Percentiles rank a stretch among this genome's conserved stretches.
Evolutionary conservation across 768 basidiomycete genomes (phyloP).

Genomic region (Glaciozyma antarctica): DNA sequence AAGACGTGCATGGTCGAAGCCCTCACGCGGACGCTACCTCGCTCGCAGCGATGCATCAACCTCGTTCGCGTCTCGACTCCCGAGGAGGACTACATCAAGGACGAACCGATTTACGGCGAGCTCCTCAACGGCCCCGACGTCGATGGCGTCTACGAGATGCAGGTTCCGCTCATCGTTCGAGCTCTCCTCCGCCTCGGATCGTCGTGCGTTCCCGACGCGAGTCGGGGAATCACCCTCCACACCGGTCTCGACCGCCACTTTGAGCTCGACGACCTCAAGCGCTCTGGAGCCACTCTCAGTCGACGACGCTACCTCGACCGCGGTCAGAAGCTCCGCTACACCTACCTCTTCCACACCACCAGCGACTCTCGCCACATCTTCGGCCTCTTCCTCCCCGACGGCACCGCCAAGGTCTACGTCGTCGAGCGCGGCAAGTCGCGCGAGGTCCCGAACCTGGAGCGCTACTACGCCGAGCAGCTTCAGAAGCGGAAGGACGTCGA

Average conservation of each 20-base stretch:
- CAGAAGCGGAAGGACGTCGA: slow-evolving; percentile 25
- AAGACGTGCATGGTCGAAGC: slow-evolving; percentile 48
- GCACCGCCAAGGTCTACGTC: slow-evolving; percentile 64
- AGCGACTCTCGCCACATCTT: slow-evolving; percentile 73
- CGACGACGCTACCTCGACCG: slow-evolving; percentile 60
- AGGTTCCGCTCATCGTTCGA: slow-evolving; percentile 77
- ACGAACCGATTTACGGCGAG: slow-evolving; percentile 83
- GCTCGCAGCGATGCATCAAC: slow-evolving; percentile 63
- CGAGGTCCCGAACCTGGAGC: slow-evolving; percentile 68
- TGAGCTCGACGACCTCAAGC: slow-evolving; percentile 71
- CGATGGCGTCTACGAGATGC: slow-evolving; percentile 86
- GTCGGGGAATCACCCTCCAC: slow-evolving; percentile 59
- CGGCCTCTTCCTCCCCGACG: slow-evolving; percentile 68
- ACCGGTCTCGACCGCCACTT: slow-evolving; percentile 72
- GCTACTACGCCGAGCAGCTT: slow-evolving; percentile 54
- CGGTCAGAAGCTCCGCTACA: slow-evolving; percentile 60
- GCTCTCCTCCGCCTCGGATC: slow-evolving; percentile 75
- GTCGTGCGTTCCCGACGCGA: slow-evolving; percentile 60
- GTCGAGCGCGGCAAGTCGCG: slow-evolving; percentile 84
- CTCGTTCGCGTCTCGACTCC: slow-evolving; percentile 73
- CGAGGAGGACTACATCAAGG: slow-evolving; percentile 72
- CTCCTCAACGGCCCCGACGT: slow-evolving; percentile 88
- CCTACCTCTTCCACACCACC: slow-evolving; percentile 79
- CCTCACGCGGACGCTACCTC: slow-evolving; percentile 67
- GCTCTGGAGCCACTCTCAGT: slow-evolving; percentile 48